These are phyloP conservation scores for Venturia asperata DNA, from an alignment of 2,329 filamentous ascomycete genomes.

Conservation along the genomic window DNA sequence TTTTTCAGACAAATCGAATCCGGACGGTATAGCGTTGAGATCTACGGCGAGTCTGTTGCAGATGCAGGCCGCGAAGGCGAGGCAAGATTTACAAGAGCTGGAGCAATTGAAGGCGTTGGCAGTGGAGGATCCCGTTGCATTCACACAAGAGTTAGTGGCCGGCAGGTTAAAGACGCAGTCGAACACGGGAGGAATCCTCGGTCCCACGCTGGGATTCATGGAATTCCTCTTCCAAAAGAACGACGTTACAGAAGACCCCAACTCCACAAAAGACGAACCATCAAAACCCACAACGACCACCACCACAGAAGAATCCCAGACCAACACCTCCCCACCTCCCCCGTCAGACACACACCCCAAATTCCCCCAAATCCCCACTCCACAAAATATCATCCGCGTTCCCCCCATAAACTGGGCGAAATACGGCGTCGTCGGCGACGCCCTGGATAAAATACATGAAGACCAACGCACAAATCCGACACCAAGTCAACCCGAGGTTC, in stretches of 20 bases:
- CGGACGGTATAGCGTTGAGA: conserved; percentile 79
- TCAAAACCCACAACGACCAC: background rate
- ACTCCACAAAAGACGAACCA: background rate
- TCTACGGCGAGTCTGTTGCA: conserved; percentile 82
- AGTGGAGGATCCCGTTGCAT: conserved; percentile 62
- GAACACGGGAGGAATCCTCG: conserved; percentile 29
- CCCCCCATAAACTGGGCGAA: conserved; percentile 93
- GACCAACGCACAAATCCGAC: conserved; percentile 64
- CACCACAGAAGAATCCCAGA: background rate
- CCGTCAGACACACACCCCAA: conserved; percentile 22
- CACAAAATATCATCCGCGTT: conserved; percentile 76
- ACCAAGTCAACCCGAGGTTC: conserved; percentile 28
- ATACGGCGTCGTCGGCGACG: conserved; percentile 81
- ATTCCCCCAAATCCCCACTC: conserved; percentile 63
- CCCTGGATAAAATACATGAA: conserved; percentile 74
- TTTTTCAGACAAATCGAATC: conserved; percentile 53
- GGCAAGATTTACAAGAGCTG: conserved; percentile 65
- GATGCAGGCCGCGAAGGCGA: conserved; percentile 72
- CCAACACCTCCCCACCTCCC: background rate
- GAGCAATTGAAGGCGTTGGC: conserved; percentile 64
- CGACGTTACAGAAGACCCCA: background rate
- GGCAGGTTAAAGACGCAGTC: conserved; percentile 1
- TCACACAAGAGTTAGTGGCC: conserved; percentile 45
- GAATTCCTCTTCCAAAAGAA: conserved; percentile 19
- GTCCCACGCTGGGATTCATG: conserved; percentile 30